phyloP scores from a whole-genome alignment of 2,329 filamentous ascomycete species.

The Chaetomiaceae sp. region DNA sequence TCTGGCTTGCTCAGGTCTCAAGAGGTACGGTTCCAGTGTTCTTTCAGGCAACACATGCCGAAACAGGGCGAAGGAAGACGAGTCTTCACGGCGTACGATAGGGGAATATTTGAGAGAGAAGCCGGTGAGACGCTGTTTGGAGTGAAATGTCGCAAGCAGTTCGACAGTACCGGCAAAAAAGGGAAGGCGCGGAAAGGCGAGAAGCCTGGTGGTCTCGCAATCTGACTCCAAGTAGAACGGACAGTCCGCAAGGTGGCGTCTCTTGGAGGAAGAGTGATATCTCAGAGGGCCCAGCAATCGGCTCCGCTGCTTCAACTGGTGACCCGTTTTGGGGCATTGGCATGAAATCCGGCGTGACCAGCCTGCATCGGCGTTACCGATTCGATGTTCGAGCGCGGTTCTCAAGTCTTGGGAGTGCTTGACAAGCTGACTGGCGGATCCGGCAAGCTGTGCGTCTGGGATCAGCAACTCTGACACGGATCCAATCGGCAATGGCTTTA shows the following conservation, averaged over 20 bases:
- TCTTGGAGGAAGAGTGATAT: background rate
- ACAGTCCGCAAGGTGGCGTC: background rate
- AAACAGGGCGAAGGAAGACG: no score
- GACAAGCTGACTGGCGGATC: background rate
- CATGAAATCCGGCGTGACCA: background rate
- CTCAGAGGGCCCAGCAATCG: background rate
- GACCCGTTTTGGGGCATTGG: background rate
- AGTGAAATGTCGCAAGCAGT: background rate
- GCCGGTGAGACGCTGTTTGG: background rate
- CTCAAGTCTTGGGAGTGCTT: background rate
- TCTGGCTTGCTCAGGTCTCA: no score
- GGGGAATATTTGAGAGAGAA: background rate
- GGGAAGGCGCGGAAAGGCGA: background rate
- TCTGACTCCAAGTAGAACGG: background rate
- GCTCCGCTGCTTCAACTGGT: background rate
- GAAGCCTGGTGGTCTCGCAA: background rate
- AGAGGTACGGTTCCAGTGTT: no score
- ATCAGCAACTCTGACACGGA: no score
- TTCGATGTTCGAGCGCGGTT: background rate
- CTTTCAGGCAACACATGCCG: no score
- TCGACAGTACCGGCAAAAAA: background rate
- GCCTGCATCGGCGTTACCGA: background rate
- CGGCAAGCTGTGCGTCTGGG: background rate
- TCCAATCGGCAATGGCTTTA: no score
- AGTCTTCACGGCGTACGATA: background rate